Evolutionary conservation across 805 yeast genomes (phyloP).

Genomic region (Debaryomyces prosopidis): DNA sequence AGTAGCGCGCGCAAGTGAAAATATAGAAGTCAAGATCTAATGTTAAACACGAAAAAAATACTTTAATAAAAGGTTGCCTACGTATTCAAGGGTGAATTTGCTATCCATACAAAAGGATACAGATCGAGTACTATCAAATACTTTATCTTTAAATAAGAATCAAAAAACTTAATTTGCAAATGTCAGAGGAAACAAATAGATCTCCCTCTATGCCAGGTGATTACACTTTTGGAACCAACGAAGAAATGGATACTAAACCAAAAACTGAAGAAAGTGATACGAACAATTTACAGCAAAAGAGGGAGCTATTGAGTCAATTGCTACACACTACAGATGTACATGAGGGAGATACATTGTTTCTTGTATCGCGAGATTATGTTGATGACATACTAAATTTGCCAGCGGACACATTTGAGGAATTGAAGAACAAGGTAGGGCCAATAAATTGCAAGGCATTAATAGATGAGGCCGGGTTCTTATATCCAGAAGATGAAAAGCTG

Average conservation of each 20-base stretch:
- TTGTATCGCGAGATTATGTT: conserved; percentile 50
- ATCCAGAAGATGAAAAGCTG: conserved; percentile 17
- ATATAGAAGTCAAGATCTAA: too few species aligned
- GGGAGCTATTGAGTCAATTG: conserved; percentile 20
- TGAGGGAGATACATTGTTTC: conserved; percentile 52
- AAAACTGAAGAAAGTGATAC: neutral
- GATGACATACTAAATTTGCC: conserved; percentile 36
- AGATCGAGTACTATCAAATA: too few species aligned
- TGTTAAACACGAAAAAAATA: too few species aligned
- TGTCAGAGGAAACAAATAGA: neutral
- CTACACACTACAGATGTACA: conserved; percentile 16
- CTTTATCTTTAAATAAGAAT: too few species aligned
- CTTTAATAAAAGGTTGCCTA: too few species aligned
- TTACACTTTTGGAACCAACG: neutral
- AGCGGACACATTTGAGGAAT: conserved; percentile 24
- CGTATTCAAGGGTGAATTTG: too few species aligned
- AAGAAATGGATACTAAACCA: neutral
- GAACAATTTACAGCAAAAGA: conserved; percentile 12
- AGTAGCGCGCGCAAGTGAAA: too few species aligned
- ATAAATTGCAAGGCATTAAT: conserved; percentile 47
- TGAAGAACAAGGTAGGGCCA: conserved; percentile 41
- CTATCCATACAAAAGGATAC: too few species aligned
- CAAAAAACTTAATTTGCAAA: neutral
- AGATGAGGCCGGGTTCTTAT: conserved; percentile 46
- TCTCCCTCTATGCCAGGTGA: conserved; percentile 3